Evolutionary conservation across 140 eudicot genomes (phyloP).

Genomic region (Bidens hawaiensis): DNA sequence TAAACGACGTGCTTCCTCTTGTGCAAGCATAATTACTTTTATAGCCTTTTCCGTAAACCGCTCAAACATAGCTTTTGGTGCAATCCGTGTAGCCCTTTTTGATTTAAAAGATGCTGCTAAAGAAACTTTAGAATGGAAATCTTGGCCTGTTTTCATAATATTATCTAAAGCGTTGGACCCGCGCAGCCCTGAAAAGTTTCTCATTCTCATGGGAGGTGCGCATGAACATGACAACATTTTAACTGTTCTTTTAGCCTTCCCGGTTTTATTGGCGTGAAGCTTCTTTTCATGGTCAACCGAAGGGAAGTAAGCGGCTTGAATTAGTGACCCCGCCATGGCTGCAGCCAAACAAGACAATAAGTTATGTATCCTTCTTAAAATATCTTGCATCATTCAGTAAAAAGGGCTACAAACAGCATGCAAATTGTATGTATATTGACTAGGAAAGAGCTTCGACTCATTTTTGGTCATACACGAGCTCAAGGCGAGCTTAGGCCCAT

Average conservation of each 20-base stretch:
- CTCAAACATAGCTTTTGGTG: constrained; percentile 82
- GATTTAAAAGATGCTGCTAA: constrained; percentile 41
- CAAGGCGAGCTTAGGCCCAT: too few relatives aligned
- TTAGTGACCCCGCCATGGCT: constrained; percentile 69
- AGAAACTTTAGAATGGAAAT: constrained; percentile 67
- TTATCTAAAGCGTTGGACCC: constrained; percentile 67
- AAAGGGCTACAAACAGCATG: neutral
- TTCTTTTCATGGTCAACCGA: constrained; percentile 44
- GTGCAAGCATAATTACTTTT: constrained; percentile 97
- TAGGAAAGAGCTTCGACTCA: too few relatives aligned
- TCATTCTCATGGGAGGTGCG: constrained; percentile 43
- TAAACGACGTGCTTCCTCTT: constrained; percentile 93
- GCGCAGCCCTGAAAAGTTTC: constrained; percentile 62
- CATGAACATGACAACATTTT: constrained; percentile 48
- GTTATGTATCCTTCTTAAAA: neutral
- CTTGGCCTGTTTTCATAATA: constrained; percentile 30
- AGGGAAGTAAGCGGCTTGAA: constrained; percentile 64
- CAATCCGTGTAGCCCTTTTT: constrained; percentile 41
- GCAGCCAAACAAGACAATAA: constrained; percentile 15
- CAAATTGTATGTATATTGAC: neutral
- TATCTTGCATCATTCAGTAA: neutral
- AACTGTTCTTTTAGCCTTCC: constrained; percentile 40
- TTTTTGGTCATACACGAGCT: too few relatives aligned
- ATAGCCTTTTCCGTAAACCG: constrained; percentile 92
- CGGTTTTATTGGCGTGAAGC: constrained; percentile 40